A percentile compares a stretch with the other conserved stretches of the same genome.
phyloP scores from a whole-genome alignment of 2,329 filamentous ascomycete genomes.

The Cladophialophora chaetospira region DNA sequence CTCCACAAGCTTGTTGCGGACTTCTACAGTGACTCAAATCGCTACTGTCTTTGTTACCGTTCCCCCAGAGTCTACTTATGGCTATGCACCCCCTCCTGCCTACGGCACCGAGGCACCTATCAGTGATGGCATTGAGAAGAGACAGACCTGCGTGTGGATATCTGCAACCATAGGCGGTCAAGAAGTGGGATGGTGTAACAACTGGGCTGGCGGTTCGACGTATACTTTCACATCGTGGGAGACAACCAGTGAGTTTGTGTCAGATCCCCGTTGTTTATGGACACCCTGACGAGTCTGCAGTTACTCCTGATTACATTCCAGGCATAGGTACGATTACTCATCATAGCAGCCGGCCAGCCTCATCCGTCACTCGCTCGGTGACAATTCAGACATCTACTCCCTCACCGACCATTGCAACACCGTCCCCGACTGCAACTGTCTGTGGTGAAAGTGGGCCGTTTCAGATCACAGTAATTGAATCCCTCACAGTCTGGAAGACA shows the following conservation, averaged over 20 bases:
- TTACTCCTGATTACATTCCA: conserved; percentile 15
- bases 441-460: conserved; percentile 30
- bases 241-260: conserved; percentile 27
- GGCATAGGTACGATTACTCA: conserved; percentile 18
- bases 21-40: not conserved
- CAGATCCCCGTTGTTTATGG: not conserved
- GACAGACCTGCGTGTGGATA: conserved; percentile 34
- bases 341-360: not conserved
- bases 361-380: not conserved
- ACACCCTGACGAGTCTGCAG: conserved; percentile 9
- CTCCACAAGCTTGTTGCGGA: not conserved
- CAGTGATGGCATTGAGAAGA: conserved; percentile 21
- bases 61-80: conserved; percentile 6
- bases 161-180: conserved; percentile 29
- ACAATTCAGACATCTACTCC: conserved; percentile 12
- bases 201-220: conserved; percentile 29
- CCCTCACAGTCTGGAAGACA: not conserved
- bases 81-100: conserved; percentile 1
- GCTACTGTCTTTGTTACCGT: conserved; percentile 15
- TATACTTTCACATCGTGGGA: conserved; percentile 29
- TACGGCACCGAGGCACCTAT: not conserved
- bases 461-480: conserved; percentile 22
- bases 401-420: conserved; percentile 1
- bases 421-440: conserved; percentile 12
- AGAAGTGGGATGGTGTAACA: conserved; percentile 32